A percentile compares a stretch with the other conserved stretches of the same genome.
phyloP scores from a whole-genome alignment of 1,139 yeast genomes.

The Candida sojae region DNA sequence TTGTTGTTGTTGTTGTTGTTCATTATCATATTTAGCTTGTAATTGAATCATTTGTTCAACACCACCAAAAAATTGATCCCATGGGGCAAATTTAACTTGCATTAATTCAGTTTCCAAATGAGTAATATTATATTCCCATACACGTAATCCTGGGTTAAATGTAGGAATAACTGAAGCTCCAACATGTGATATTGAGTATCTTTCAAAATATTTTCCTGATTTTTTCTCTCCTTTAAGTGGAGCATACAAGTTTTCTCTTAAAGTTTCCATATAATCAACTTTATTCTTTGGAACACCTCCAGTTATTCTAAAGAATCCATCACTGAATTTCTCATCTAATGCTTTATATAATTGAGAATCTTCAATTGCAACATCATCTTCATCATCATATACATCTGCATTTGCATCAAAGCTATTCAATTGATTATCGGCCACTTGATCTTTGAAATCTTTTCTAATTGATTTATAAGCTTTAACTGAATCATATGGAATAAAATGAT shows the following conservation, averaged over 20 bases:
- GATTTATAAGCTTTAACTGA: conserved; percentile 66
- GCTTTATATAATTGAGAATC: conserved; percentile 17
- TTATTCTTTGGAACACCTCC: conserved; percentile 72
- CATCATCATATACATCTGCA: conserved; percentile 12
- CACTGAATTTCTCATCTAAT: conserved; percentile 17
- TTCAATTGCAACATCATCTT: conserved; percentile 17
- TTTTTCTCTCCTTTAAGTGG: conserved; percentile 43
- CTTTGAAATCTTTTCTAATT: conserved; percentile 24
- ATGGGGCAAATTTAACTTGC: conserved; percentile 32
- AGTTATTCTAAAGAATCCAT: conserved; percentile 25
- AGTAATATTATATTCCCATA: conserved; percentile 82
- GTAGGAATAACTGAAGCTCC: conserved; percentile 83
- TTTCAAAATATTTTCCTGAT: conserved; percentile 49
- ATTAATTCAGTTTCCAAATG: conserved; percentile 35
- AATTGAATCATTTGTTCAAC: conserved; percentile 36
- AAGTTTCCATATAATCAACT: conserved; percentile 57
- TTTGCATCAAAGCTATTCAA: conserved; percentile 2
- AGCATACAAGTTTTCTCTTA: conserved; percentile 55
- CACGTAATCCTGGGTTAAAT: conserved; percentile 77
- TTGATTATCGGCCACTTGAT: conserved; percentile 5
- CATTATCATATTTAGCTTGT: conserved; percentile 20
- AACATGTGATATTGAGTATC: conserved; percentile 71
- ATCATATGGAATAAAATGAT: conserved; percentile 80
- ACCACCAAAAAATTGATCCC: conserved; percentile 57
- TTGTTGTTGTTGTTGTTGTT: conserved; percentile 13